Percentiles rank a stretch among this genome's conserved stretches.
Conservation (phyloP, 2,329 filamentous ascomycete genomes). For the Colletotrichum cuscutae region DNA sequence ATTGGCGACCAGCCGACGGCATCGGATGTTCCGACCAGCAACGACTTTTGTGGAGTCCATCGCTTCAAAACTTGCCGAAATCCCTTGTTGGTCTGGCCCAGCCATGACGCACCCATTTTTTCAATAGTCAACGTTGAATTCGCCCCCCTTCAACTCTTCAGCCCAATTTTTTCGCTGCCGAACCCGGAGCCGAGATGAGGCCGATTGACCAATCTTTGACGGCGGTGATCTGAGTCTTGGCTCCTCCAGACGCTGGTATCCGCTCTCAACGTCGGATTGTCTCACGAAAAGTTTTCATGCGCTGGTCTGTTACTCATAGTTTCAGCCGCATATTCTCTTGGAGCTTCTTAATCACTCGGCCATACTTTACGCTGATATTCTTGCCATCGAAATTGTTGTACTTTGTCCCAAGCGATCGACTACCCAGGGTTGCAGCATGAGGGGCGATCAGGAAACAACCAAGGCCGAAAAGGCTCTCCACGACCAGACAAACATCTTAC, state of each 20-base stretch:
- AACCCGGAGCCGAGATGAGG: constrained; percentile 19
- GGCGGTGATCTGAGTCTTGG: constrained; percentile 16
- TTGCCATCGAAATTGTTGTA: neutral
- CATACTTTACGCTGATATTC: neutral
- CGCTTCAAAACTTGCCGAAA: constrained; percentile 28
- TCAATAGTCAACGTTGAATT: neutral
- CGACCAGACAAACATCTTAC: constrained; percentile 68
- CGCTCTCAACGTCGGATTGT: neutral
- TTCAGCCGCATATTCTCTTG: neutral
- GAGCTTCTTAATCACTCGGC: neutral
- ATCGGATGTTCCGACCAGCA: constrained; percentile 15
- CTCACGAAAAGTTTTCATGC: constrained; percentile 5
- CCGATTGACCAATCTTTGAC: constrained; percentile 23
- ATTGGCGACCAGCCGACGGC: neutral
- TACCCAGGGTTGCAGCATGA: constrained; percentile 9
- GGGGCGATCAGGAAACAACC: constrained; percentile 10
- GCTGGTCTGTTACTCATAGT: neutral
- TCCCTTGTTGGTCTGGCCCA: neutral
- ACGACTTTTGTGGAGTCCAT: constrained; percentile 15
- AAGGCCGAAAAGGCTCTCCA: constrained; percentile 56
- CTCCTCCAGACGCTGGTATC: neutral
- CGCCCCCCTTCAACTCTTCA: neutral
- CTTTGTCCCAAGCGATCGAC: neutral
- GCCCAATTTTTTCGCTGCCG: constrained; percentile 1
- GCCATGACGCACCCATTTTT: constrained; percentile 12